These are phyloP conservation scores for Pythium phragmiticola DNA, from an alignment of 352 stramenopile genomes.

Conservation along the genomic window DNA sequence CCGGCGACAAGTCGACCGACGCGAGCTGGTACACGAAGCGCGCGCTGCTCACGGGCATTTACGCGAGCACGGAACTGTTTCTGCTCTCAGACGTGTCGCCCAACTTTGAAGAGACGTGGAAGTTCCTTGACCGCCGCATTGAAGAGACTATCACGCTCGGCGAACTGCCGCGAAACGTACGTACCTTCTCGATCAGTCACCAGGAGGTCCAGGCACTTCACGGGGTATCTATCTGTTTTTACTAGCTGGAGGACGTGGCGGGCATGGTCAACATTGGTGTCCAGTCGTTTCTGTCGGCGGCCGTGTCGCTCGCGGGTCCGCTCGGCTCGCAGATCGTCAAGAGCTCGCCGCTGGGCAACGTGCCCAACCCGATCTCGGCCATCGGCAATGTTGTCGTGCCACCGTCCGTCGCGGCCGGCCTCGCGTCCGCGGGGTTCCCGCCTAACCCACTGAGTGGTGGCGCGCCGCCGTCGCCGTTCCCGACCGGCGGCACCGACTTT, in stretches of 20 bases:
- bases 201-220: background rate
- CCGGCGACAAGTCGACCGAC: constrained; percentile 82
- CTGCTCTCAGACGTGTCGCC: constrained; percentile 81
- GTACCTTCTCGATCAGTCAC: constrained; percentile 15
- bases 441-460: constrained; percentile 33
- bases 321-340: constrained; percentile 63
- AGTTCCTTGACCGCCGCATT: constrained; percentile 78
- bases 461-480: constrained; percentile 20
- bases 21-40: constrained; percentile 87
- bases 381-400: constrained; percentile 52
- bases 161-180: constrained; percentile 78
- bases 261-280: constrained; percentile 79
- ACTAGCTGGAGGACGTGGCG: constrained; percentile 65
- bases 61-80: constrained; percentile 82
- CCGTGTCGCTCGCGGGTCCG: constrained; percentile 75
- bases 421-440: constrained; percentile 42
- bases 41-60: constrained; percentile 72
- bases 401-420: constrained; percentile 40
- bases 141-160: constrained; percentile 81
- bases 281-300: constrained; percentile 74
- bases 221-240: background rate
- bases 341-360: constrained; percentile 57
- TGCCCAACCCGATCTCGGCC: constrained; percentile 80
- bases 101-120: constrained; percentile 77
- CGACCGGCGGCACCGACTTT: constrained; percentile 31